Conservation (phyloP, 805 yeast species). For the Kazachstania viticola region DNA sequence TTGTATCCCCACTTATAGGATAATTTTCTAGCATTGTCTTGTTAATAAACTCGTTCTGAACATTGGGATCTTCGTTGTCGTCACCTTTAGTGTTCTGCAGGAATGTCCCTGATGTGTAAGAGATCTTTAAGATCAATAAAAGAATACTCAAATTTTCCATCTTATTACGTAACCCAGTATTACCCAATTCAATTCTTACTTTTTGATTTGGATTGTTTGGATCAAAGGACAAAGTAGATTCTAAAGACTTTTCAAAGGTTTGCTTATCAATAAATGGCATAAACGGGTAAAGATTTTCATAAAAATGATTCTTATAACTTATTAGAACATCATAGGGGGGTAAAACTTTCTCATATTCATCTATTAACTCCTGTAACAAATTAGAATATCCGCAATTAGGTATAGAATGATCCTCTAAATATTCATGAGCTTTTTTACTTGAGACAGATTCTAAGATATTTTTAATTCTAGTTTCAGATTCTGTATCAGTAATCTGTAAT, state of each 20-base stretch:
- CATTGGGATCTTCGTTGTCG: slow-evolving; percentile 6
- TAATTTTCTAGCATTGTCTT: slow-evolving; percentile 11
- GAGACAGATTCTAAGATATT: neutral
- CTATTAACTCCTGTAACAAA: slow-evolving; percentile 12
- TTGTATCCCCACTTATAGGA: slow-evolving; percentile 16
- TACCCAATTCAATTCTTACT: slow-evolving; percentile 16
- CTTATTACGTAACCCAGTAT: slow-evolving; percentile 16
- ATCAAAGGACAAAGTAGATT: slow-evolving; percentile 8
- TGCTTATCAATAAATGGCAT: slow-evolving; percentile 19
- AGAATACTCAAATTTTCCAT: slow-evolving; percentile 18
- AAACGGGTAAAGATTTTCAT: slow-evolving; percentile 17
- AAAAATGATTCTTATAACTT: slow-evolving; percentile 19
- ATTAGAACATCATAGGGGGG: slow-evolving; percentile 18
- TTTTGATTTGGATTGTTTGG: slow-evolving; percentile 5
- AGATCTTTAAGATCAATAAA: slow-evolving; percentile 17
- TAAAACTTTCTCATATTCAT: slow-evolving; percentile 11
- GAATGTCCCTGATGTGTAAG: slow-evolving; percentile 17
- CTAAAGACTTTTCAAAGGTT: slow-evolving; percentile 19
- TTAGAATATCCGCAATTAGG: slow-evolving; percentile 18
- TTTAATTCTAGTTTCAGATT: neutral
- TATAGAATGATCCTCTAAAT: slow-evolving; percentile 16
- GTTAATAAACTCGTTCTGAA: slow-evolving; percentile 4
- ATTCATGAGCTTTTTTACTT: slow-evolving; percentile 4
- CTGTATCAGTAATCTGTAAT: slow-evolving; percentile 7
- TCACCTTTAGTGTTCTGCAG: no score